A percentile compares a stretch with the other conserved stretches of the same genome.
Conservation (phyloP, 495 filamentous ascomycete species). For the Choiromyces venosus region DNA sequence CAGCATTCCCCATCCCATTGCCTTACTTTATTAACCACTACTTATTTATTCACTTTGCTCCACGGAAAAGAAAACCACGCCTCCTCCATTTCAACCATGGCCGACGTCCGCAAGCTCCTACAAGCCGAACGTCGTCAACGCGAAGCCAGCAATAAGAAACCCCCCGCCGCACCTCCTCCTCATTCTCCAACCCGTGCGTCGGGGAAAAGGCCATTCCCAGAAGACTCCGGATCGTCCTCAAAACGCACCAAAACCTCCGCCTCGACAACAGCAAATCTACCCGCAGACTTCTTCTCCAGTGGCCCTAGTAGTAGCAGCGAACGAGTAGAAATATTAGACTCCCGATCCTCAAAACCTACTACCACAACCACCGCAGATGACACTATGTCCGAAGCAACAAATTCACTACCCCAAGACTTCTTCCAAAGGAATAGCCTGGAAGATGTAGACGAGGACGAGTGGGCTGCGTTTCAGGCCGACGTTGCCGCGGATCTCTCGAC, state of each 20-base stretch:
- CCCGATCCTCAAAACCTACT: not conserved
- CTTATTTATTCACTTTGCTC: not conserved
- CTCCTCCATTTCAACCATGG: conserved; percentile 16
- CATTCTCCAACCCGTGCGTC: conserved; percentile 13
- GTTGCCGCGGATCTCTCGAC: conserved; percentile 53
- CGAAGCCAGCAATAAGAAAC: conserved; percentile 22
- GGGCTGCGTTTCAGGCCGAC: conserved; percentile 88
- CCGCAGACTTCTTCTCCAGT: conserved; percentile 20
- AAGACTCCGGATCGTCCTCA: conserved; percentile 8
- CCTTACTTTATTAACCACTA: not conserved
- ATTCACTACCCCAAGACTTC: conserved; percentile 33
- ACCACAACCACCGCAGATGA: conserved; percentile 6
- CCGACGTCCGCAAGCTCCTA: conserved; percentile 36
- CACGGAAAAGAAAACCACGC: not conserved
- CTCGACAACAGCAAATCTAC: conserved; percentile 14
- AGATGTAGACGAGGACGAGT: conserved; percentile 71
- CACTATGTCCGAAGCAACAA: conserved; percentile 13
- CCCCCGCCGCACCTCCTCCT: not conserved
- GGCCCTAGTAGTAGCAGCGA: not conserved
- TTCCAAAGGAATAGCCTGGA: conserved; percentile 23
- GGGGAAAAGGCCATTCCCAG: conserved; percentile 23
- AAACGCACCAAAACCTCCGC: conserved; percentile 26
- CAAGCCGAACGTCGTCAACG: conserved; percentile 29
- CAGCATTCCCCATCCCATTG: not conserved
- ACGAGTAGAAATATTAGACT: not conserved